Conservation (phyloP, 441 rosid genomes). For the Pelargonium myrrhifolium region DNA sequence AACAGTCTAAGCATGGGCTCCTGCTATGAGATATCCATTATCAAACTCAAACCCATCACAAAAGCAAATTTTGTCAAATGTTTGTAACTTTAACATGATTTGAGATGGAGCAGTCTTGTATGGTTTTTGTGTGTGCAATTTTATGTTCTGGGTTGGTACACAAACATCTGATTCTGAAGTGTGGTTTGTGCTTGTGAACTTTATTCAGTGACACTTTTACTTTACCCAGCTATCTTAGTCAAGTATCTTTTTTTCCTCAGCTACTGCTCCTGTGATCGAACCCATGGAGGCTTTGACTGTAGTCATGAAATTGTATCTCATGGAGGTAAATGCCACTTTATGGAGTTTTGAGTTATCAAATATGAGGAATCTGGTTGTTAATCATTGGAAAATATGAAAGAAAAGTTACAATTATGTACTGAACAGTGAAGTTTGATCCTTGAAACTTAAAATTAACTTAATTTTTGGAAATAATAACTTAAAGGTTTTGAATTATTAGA, state of each 20-base stretch:
- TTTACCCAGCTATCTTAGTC: conserved; percentile 11
- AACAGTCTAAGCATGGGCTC: no score
- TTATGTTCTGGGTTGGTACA: background rate
- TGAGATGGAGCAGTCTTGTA: background rate
- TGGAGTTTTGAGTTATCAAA: background rate
- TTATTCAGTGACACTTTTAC: background rate
- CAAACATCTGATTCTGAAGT: background rate
- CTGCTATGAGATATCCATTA: no score
- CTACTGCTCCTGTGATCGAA: conserved; percentile 82
- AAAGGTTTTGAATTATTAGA: no score
- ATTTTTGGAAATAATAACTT: no score
- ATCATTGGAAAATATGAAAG: no score
- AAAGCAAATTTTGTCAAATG: no score
- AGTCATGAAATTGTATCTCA: conserved; percentile 69
- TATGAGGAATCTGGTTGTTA: no score
- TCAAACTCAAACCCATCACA: no score
- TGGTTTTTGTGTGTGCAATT: background rate
- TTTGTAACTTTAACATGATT: background rate
- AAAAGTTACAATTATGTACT: no score
- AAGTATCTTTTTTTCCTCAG: conserved; percentile 37
- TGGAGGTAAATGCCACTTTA: conserved; percentile 37
- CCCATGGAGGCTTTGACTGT: conserved; percentile 96
- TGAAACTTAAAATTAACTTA: no score
- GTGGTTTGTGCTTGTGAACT: background rate
- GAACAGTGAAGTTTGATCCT: no score